Conservation (phyloP, 2,329 filamentous ascomycete genomes). For the Alternaria brassicicola region DNA sequence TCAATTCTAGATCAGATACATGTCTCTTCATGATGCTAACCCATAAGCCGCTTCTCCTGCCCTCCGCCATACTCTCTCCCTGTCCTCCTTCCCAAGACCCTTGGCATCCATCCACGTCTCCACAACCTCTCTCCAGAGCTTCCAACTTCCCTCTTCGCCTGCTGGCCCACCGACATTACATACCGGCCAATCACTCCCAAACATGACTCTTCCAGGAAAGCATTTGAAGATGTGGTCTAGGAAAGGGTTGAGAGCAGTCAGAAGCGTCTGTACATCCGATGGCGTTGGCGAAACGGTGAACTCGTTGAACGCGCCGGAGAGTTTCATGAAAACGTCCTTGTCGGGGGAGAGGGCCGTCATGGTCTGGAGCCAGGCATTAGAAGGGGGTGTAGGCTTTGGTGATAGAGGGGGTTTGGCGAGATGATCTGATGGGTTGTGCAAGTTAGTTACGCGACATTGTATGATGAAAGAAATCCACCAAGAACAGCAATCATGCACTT, state of each 20-base stretch:
- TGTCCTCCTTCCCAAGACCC: conserved; percentile 64
- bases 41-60: conserved; percentile 75
- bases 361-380: conserved; percentile 68
- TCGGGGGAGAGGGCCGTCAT: conserved; percentile 71
- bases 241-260: conserved; percentile 29
- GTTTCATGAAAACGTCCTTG: conserved; percentile 80
- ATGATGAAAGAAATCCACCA: neutral
- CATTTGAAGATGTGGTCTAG: conserved; percentile 62
- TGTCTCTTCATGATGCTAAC: conserved; percentile 18
- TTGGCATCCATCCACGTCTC: conserved; percentile 63
- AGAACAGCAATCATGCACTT: too few relatives aligned
- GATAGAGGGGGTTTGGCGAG: conserved; percentile 86
- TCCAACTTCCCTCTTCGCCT: conserved; percentile 67
- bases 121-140: conserved; percentile 75
- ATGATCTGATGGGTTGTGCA: conserved; percentile 67
- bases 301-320: conserved; percentile 86
- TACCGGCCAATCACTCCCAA: conserved; percentile 92
- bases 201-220: conserved; percentile 80
- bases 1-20: too few relatives aligned
- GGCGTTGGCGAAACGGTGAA: conserved; percentile 58
- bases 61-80: conserved; percentile 71
- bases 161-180: conserved; percentile 71
- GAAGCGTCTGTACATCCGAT: neutral
- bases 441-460: neutral
- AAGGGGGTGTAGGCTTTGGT: conserved; percentile 57